Evolutionary conservation across 768 basidiomycete genomes (phyloP).

Genomic region (Boletus huronensis): DNA sequence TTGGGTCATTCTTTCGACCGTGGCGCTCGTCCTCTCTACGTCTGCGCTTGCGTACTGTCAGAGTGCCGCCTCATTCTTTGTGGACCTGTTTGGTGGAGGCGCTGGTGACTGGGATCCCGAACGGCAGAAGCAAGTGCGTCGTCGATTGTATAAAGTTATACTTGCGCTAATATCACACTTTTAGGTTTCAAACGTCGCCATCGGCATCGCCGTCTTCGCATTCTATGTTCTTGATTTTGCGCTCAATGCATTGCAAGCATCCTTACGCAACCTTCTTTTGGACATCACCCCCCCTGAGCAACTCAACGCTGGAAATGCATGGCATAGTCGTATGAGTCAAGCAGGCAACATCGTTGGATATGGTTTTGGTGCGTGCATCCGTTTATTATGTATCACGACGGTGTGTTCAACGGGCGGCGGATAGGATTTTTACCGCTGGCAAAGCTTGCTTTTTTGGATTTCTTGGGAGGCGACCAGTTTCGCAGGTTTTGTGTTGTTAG

Average conservation of each 20-base stretch:
- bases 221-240: slow-evolving; percentile 97
- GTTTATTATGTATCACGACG: neutral
- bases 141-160: neutral
- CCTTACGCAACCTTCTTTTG: slow-evolving; percentile 87
- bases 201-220: slow-evolving; percentile 80
- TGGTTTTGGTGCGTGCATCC: slow-evolving; percentile 64
- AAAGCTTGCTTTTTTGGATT: slow-evolving; percentile 67
- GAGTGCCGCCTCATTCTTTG: slow-evolving; percentile 65
- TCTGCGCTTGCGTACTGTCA: slow-evolving; percentile 81
- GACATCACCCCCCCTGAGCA: slow-evolving; percentile 89
- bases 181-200: slow-evolving; percentile 68
- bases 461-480: slow-evolving; percentile 90
- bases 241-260: slow-evolving; percentile 93
- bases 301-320: slow-evolving; percentile 92
- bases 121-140: slow-evolving; percentile 54
- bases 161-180: neutral
- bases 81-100: slow-evolving; percentile 72
- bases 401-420: slow-evolving; percentile 5
- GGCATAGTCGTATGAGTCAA: slow-evolving; percentile 95
- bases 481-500: slow-evolving; percentile 91
- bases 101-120: slow-evolving; percentile 86
- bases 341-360: slow-evolving; percentile 96
- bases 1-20: slow-evolving; percentile 90
- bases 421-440: slow-evolving; percentile 87
- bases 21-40: slow-evolving; percentile 74